Percentiles rank a stretch among this genome's conserved stretches.
Evolutionary conservation across 371 early-diverging fungal genomes (phyloP).

Genomic region (Syncephalastrum contaminatum): DNA sequence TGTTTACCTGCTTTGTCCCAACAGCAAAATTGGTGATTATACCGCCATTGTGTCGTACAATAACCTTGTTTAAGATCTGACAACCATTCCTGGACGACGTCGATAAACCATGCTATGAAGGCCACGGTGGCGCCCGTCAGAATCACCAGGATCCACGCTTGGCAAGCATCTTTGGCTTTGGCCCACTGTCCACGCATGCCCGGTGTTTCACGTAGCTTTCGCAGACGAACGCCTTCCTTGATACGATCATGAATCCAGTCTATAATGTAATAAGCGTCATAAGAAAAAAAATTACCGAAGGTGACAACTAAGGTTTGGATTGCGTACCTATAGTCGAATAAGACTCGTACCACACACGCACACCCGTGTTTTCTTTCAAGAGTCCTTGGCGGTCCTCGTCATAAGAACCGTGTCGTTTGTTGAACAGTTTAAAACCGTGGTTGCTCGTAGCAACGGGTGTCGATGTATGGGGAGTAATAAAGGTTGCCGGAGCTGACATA

Average conservation of each 20-base stretch:
- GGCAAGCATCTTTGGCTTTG: slow-evolving; percentile 71
- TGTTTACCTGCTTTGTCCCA: slow-evolving; percentile 65
- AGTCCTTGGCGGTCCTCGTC: slow-evolving; percentile 58
- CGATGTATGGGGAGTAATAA: slow-evolving; percentile 16
- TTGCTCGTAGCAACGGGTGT: slow-evolving; percentile 2
- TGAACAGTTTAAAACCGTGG: slow-evolving; percentile 31
- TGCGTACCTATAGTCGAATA: slow-evolving; percentile 73
- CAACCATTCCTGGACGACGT: slow-evolving; percentile 78
- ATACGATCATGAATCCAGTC: slow-evolving; percentile 94
- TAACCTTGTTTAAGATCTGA: slow-evolving; percentile 83
- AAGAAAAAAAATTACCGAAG: slow-evolving; percentile 3
- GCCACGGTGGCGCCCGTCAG: slow-evolving; percentile 64
- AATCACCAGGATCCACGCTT: slow-evolving; percentile 86
- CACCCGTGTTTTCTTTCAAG: slow-evolving; percentile 61
- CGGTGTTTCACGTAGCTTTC: slow-evolving; percentile 55
- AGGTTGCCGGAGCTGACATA: slow-evolving; percentile 18
- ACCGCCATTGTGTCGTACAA: slow-evolving; percentile 80
- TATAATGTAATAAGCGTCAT: slow-evolving; percentile 10
- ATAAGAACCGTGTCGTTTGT: slow-evolving; percentile 40
- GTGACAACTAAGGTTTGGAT: slow-evolving; percentile 2
- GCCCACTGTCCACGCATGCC: slow-evolving; percentile 60
- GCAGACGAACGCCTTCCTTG: slow-evolving; percentile 81
- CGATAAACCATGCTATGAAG: slow-evolving; percentile 82
- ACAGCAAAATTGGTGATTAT: slow-evolving; percentile 91
- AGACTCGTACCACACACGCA: slow-evolving; percentile 64